phyloP scores from a whole-genome alignment of 352 stramenopile genomes.

The Phytophthora sp. region DNA sequence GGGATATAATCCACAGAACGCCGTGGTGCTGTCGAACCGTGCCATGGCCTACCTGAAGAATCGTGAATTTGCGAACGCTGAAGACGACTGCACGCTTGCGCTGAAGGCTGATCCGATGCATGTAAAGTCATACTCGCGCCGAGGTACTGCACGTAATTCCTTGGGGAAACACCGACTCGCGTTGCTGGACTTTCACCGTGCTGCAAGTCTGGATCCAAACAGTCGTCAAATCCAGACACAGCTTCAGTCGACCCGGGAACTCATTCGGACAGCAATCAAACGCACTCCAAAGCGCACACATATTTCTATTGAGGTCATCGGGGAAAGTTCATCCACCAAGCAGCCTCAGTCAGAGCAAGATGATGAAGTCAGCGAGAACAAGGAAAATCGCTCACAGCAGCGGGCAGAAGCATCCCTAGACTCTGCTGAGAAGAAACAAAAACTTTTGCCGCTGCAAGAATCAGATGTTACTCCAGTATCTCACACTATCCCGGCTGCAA shows the following conservation, averaged over 20 bases:
- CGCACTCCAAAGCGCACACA: slow-evolving; percentile 54
- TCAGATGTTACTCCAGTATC: background rate
- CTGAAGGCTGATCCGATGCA: slow-evolving; percentile 82
- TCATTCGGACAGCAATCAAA: slow-evolving; percentile 73
- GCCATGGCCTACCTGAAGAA: slow-evolving; percentile 92
- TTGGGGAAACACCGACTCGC: slow-evolving; percentile 87
- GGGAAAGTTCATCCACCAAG: background rate
- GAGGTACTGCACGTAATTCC: slow-evolving; percentile 87
- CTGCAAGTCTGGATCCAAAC: slow-evolving; percentile 65
- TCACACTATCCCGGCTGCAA: background rate
- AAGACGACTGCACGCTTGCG: slow-evolving; percentile 89
- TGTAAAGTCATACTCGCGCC: slow-evolving; percentile 84
- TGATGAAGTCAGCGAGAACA: slow-evolving; percentile 11
- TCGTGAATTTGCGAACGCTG: slow-evolving; percentile 83
- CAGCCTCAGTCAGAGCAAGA: background rate
- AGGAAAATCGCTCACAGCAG: slow-evolving; percentile 24
- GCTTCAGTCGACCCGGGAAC: slow-evolving; percentile 61
- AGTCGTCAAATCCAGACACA: slow-evolving; percentile 77
- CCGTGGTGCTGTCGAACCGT: slow-evolving; percentile 88
- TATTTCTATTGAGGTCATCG: slow-evolving; percentile 58
- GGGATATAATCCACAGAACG: slow-evolving; percentile 71
- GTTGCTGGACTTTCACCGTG: slow-evolving; percentile 81
- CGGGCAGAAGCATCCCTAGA: background rate
- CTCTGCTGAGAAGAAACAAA: background rate
- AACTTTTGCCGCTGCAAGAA: slow-evolving; percentile 5